Base-by-base conservation (phyloP, 192 early-diverging fungal species). In the Podila verticillata region DNA sequence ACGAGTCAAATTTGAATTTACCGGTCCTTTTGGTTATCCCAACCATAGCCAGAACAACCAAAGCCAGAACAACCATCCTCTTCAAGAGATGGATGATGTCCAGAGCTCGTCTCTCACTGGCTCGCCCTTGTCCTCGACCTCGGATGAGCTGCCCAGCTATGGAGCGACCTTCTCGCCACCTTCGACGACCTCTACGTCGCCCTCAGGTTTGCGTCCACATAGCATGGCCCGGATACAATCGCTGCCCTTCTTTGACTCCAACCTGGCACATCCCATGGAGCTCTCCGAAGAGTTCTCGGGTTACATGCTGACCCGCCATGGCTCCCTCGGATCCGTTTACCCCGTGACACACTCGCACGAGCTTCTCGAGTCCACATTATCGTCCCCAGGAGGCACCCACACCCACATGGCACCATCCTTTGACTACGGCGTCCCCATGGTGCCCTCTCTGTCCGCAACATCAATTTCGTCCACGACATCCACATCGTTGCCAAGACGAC, bases 41-140 rank as follows among this genome's bases (percentile, higher is more conserved):
- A 49, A 31, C 63, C 39, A 63, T n/a, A 24, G 39, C 26, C n/a
- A n/a, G n/a, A n/a, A n/a, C n/a, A n/a, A n/a, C n/a, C n/a, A n/a
- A n/a, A n/a, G n/a, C n/a, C n/a, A n/a, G n/a, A n/a, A n/a, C n/a
- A n/a, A n/a, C n/a, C n/a, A n/a, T n/a, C n/a, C 31, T 30, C 61
- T 13, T 6, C 74, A 75, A 51, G 74, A 75, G 10, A 75, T 75
- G 74, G 74, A 75, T 49, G 74, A 75, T 30, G 32, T 61, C 47
- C 66, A 75, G 31, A 54, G n/a, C 24, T 56, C 68, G 1, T 9
- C 39, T 19, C 39, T 60, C 48, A 44, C 68, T 1, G 65, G 54
- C 36, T 62, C 59, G 4, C 64, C 73, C 29, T 32, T 66, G 6
- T 69, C 74, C 9, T 64, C 67, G 10, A 64, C 67, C 9, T n/a